Evolutionary conservation across 139 green algal species (phyloP).

Genomic region (Picochlorum costavermella): DNA sequence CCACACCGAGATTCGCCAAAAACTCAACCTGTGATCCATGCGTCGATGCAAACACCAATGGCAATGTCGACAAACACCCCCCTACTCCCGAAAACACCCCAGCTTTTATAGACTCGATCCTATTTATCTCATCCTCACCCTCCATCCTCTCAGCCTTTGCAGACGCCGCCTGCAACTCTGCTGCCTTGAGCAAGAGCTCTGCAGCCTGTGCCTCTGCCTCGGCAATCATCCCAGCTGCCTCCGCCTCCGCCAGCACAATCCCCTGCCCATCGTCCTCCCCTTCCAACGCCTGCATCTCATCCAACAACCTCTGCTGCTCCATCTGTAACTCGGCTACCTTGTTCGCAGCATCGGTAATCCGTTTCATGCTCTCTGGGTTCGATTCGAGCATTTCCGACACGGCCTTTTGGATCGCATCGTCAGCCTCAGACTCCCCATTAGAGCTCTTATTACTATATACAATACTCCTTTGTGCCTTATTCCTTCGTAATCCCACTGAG

Average conservation of each 20-base stretch:
- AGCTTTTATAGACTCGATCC: constrained; percentile 50
- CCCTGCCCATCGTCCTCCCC: background rate
- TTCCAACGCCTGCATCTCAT: background rate
- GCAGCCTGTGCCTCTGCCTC: constrained; percentile 56
- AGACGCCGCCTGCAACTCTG: constrained; percentile 34
- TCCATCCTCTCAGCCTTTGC: constrained; percentile 3
- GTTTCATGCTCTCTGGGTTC: constrained; percentile 35
- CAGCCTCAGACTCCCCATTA: background rate
- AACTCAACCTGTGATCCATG: background rate
- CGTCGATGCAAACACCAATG: constrained; percentile 19
- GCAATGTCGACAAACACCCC: constrained; percentile 33
- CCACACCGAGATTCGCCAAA: constrained; percentile 21
- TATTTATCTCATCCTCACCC: constrained; percentile 38
- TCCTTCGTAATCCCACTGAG: too few species aligned
- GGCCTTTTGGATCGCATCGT: constrained; percentile 6
- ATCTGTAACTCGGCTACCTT: constrained; percentile 37
- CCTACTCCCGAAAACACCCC: constrained; percentile 31
- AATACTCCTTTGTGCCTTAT: too few species aligned
- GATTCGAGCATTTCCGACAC: constrained; percentile 17
- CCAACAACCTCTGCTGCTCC: constrained; percentile 17
- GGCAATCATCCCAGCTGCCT: constrained; percentile 28
- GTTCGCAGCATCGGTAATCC: constrained; percentile 42
- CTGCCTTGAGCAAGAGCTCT: constrained; percentile 42
- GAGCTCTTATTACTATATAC: too few species aligned
- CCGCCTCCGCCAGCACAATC: background rate